Percentiles rank a stretch among this genome's conserved stretches.
phyloP scores from a whole-genome alignment of 108 stramenopile genomes.

The Skeletonema marinoi region DNA sequence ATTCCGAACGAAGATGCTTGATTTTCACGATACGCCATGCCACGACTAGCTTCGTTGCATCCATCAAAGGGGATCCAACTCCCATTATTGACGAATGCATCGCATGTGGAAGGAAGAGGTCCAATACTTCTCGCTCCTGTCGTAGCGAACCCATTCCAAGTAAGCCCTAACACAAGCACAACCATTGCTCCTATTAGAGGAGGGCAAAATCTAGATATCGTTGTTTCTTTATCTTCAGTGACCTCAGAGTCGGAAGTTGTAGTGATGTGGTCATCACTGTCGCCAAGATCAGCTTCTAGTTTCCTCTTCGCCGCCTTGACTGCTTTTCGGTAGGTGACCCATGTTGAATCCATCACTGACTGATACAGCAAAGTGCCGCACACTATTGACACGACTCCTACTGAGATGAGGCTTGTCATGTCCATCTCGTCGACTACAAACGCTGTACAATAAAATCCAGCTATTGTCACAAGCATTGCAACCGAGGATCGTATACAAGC shows the following conservation, averaged over 20 bases:
- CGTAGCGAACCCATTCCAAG: constrained; percentile 68
- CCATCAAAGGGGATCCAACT: constrained; percentile 74
- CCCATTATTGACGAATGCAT: constrained; percentile 66
- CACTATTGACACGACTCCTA: constrained; percentile 50
- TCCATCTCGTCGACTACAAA: constrained; percentile 43
- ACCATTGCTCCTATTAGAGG: constrained; percentile 50
- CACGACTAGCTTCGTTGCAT: constrained; percentile 78
- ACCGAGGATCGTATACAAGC: constrained; percentile 57
- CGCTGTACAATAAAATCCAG: constrained; percentile 53
- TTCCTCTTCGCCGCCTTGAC: constrained; percentile 11
- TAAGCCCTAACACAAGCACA: constrained; percentile 50
- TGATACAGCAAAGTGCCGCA: constrained; percentile 62
- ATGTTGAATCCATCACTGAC: constrained; percentile 55
- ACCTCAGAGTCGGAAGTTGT: constrained; percentile 21
- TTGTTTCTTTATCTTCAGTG: constrained; percentile 5
- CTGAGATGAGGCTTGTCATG: constrained; percentile 34
- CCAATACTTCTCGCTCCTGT: constrained; percentile 61
- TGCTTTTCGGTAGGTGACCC: constrained; percentile 30
- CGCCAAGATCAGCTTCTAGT: neutral
- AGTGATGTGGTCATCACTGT: constrained; percentile 10
- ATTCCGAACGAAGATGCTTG: constrained; percentile 62
- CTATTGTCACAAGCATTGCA: constrained; percentile 40
- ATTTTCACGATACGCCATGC: constrained; percentile 63
- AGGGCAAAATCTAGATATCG: constrained; percentile 23
- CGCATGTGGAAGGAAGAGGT: constrained; percentile 63